A percentile compares a stretch with the other conserved stretches of the same genome.
phyloP scores from a whole-genome alignment of 2,329 filamentous ascomycete genomes.

The Mariannaea sp. region DNA sequence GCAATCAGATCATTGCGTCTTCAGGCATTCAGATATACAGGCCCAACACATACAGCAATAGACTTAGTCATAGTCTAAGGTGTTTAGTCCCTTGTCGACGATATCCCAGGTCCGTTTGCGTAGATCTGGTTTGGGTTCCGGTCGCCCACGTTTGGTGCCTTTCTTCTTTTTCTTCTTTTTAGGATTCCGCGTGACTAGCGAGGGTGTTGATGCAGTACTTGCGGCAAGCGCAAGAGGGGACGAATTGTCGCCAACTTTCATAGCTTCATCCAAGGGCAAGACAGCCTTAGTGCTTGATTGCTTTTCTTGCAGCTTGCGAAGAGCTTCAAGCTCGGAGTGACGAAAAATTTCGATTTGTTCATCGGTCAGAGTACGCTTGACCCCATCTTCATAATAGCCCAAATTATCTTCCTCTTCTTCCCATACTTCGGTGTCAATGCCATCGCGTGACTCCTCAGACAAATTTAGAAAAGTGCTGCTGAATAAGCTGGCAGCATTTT shows the following conservation, averaged over 20 bases:
- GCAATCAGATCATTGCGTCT: not conserved
- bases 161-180: slow-evolving; percentile 45
- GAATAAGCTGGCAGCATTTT: slow-evolving; percentile 52
- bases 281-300: slow-evolving; percentile 20
- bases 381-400: slow-evolving; percentile 85
- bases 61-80: slow-evolving; percentile 60
- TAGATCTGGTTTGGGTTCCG: slow-evolving; percentile 62
- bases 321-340: slow-evolving; percentile 79
- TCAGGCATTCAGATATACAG: not conserved
- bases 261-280: slow-evolving; percentile 24
- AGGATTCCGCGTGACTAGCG: slow-evolving; percentile 24
- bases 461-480: slow-evolving; percentile 50
- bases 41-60: not conserved
- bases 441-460: slow-evolving; percentile 31
- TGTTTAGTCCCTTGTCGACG: slow-evolving; percentile 64
- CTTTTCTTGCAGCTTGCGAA: slow-evolving; percentile 60
- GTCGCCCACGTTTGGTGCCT: slow-evolving; percentile 45
- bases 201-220: slow-evolving; percentile 7
- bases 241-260: slow-evolving; percentile 17
- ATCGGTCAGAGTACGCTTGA: slow-evolving; percentile 87
- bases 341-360: slow-evolving; percentile 90
- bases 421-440: slow-evolving; percentile 40
- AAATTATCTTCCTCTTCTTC: slow-evolving; percentile 70
- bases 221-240: slow-evolving; percentile 16
- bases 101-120: slow-evolving; percentile 71